Evolutionary conservation across 2,329 filamentous ascomycete genomes (phyloP), one percentile per base, ranked within the genome.

Genomic region (Trichoderma asperellum): DNA sequence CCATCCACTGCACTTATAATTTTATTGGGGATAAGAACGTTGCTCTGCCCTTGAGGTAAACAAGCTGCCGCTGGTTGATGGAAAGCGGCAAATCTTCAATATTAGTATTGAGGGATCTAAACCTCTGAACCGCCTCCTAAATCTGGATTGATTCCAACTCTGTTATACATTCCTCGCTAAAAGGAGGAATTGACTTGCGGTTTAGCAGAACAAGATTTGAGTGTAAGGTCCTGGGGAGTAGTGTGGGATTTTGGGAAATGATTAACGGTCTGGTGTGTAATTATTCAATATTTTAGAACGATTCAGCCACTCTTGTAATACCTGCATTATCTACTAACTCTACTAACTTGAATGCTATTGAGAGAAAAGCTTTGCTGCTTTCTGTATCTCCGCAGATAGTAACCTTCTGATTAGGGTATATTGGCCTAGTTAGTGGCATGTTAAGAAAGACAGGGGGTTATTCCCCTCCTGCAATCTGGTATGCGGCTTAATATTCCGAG

Each of bases 171-270:
- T 43, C 24, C 5, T 18, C 21, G 21, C 61, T 0, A 34, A 58
- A 11, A 80, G 80, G 70, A 84, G 82, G 1, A 84, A 75, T 71
- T 84, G 35, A 14, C 83, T 3, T 73, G 32, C 60, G 11, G 52
- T 29, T 24, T 8, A 14, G 14, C 18, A 12, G 34, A 5, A 49
- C 18, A 2, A 53, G 32, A 34, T 35, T 53, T 74, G 75, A 61
- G 82, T 77, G 2, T 77, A 80, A 34, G 79, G 81, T 0, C 80
- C 80, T 2, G 86, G 74, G 72, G 86, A 83, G 11, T 5, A 35
- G 10, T 14, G 84, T 79, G 0, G 83, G 75, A 10, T 87, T 84
- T 74, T 88, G 86, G 0, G 86, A 82, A 1, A 87, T 73, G 18
- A 82, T 81, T 57, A 84, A 83, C 52, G 87, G 75, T 7, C 79